Percentiles rank a stretch among this genome's conserved stretches.
Conservation (phyloP, 352 stramenopile genomes). For the Globisporangium heterothallicum region DNA sequence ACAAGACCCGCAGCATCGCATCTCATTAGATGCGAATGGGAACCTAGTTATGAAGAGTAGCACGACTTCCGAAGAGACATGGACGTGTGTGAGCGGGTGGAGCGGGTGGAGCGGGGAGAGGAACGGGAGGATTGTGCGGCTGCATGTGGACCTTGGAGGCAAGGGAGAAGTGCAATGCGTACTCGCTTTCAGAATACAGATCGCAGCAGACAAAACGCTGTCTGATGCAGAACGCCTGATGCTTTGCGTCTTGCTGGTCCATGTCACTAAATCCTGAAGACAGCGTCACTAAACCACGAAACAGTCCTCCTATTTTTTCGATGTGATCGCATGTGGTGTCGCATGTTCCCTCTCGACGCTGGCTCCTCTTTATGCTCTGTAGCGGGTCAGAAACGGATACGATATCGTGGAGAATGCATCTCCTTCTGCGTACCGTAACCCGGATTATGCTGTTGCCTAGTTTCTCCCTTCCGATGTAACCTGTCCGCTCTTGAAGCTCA, state of each 20-base stretch:
- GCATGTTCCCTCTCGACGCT: slow-evolving; percentile 42
- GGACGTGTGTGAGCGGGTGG: neutral
- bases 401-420: too few species aligned
- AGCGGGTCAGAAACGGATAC: too few species aligned
- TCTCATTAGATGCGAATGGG: slow-evolving; percentile 42
- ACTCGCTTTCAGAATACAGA: too few species aligned
- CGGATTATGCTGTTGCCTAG: neutral
- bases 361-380: slow-evolving; percentile 18
- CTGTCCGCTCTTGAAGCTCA: neutral
- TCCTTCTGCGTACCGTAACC: too few species aligned
- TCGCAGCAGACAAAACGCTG: too few species aligned
- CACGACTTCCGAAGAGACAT: slow-evolving; percentile 8
- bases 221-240: too few species aligned
- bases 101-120: neutral
- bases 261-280: neutral
- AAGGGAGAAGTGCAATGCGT: too few species aligned
- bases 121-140: neutral
- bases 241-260: neutral
- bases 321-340: slow-evolving; percentile 17
- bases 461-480: neutral
- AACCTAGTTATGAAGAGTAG: slow-evolving; percentile 57
- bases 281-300: too few species aligned
- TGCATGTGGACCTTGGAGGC: neutral
- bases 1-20: slow-evolving; percentile 61
- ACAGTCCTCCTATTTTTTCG: too few species aligned